Evolutionary conservation across 1,284 basidiomycete genomes (phyloP).

Genomic region (Rhodotorula sp.): DNA sequence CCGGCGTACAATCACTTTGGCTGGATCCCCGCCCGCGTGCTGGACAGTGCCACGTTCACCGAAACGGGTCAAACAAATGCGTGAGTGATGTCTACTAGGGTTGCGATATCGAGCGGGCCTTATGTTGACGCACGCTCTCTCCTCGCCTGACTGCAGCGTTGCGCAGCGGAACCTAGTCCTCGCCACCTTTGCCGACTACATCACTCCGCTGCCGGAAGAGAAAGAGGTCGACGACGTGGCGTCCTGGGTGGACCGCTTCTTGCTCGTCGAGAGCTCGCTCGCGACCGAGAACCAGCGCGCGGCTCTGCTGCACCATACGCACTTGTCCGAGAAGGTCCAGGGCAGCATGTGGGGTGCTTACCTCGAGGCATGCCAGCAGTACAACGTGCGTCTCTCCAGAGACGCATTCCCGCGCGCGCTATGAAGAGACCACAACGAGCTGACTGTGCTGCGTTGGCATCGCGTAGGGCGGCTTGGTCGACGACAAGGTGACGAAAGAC

Average conservation of each 20-base stretch:
- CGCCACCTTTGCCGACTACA: conserved; percentile 66
- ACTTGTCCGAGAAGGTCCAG: conserved; percentile 54
- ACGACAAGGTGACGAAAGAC: conserved; percentile 64
- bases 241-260: conserved; percentile 79
- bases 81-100: neutral
- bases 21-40: conserved; percentile 85
- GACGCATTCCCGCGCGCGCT: neutral
- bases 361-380: conserved; percentile 66
- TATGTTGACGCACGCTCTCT: neutral
- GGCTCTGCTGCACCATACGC: conserved; percentile 62
- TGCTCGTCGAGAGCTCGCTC: conserved; percentile 66
- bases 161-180: conserved; percentile 54
- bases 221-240: conserved; percentile 58
- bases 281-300: conserved; percentile 37
- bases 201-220: conserved; percentile 76
- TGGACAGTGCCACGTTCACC: conserved; percentile 53
- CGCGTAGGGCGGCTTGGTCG: conserved; percentile 77
- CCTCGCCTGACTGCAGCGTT: conserved; percentile 51
- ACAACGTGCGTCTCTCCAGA: conserved; percentile 63
- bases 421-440: no score
- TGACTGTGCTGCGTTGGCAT: neutral
- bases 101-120: neutral
- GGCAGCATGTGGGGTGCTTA: conserved; percentile 62
- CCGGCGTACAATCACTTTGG: conserved; percentile 76
- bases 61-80: neutral